Evolutionary conservation across 768 basidiomycete species (phyloP).

Genomic region (Psilocybe tampanensis): DNA sequence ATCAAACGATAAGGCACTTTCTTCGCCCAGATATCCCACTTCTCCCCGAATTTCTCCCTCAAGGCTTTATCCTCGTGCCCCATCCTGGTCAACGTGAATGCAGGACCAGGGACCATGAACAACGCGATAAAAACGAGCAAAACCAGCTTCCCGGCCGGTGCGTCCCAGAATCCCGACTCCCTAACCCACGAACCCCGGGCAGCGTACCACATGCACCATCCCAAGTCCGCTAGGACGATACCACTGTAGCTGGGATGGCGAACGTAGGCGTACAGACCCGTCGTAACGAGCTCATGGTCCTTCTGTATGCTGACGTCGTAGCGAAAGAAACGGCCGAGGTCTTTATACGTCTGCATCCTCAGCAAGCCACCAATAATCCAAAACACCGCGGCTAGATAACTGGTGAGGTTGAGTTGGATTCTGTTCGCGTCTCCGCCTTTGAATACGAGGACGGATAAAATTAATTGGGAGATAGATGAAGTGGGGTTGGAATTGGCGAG

Average conservation of each 20-base stretch:
- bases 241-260: slow-evolving; percentile 48
- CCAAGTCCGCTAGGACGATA: slow-evolving; percentile 23
- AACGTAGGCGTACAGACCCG: slow-evolving; percentile 44
- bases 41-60: slow-evolving; percentile 37
- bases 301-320: slow-evolving; percentile 35
- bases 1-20: slow-evolving; percentile 48
- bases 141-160: slow-evolving; percentile 26
- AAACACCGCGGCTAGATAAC: slow-evolving; percentile 6
- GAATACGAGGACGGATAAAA: slow-evolving; percentile 6
- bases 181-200: slow-evolving; percentile 18
- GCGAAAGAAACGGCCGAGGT: slow-evolving; percentile 19
- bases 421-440: slow-evolving; percentile 5
- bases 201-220: slow-evolving; percentile 16
- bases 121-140: slow-evolving; percentile 29
- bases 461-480: not conserved
- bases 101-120: slow-evolving; percentile 6
- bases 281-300: slow-evolving; percentile 43
- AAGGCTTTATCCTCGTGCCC: slow-evolving; percentile 44
- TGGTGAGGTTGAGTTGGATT: slow-evolving; percentile 1
- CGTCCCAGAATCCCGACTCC: slow-evolving; percentile 27
- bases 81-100: slow-evolving; percentile 28
- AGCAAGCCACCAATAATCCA: slow-evolving; percentile 12
- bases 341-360: slow-evolving; percentile 13
- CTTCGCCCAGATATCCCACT: slow-evolving; percentile 44
- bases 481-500: slow-evolving; percentile 13